Evolutionary conservation across 371 early-diverging fungal species (phyloP).

Genomic region (Nematocida minor): DNA sequence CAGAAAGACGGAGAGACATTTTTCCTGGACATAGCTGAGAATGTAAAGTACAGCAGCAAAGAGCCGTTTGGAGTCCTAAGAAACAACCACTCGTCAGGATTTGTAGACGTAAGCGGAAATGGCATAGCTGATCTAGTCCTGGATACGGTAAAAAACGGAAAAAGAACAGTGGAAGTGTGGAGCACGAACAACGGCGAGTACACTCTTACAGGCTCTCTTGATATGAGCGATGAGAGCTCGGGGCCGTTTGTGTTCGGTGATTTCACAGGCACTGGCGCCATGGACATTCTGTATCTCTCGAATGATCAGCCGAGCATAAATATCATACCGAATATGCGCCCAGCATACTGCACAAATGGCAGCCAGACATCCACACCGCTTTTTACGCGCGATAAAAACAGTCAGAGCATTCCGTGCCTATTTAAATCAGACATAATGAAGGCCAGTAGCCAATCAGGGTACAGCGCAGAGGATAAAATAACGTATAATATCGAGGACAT

Average conservation of each 20-base stretch:
- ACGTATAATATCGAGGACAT: not conserved
- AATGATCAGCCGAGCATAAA: conserved; percentile 8
- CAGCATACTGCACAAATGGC: conserved; percentile 16
- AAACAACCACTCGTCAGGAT: conserved; percentile 52
- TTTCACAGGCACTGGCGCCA: conserved; percentile 46
- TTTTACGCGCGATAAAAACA: no score
- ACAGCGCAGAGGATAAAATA: not conserved
- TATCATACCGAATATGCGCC: conserved; percentile 27
- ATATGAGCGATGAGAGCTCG: conserved; percentile 9
- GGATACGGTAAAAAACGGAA: conserved; percentile 31
- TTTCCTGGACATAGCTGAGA: not conserved
- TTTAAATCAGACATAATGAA: not conserved
- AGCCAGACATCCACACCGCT: no score
- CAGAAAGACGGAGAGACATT: conserved; percentile 8
- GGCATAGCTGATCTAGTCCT: conserved; percentile 52
- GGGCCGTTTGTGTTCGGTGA: conserved; percentile 60
- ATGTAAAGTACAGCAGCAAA: not conserved
- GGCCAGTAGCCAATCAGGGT: not conserved
- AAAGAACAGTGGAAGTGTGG: conserved; percentile 43
- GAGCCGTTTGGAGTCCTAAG: conserved; percentile 44
- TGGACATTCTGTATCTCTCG: conserved; percentile 49
- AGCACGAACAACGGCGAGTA: not conserved
- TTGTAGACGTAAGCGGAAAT: conserved; percentile 56
- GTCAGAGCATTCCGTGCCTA: no score
- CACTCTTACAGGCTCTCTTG: not conserved